phyloP scores from a whole-genome alignment of 2,329 filamentous ascomycete genomes.

The Stagonosporopsis vannaccii region DNA sequence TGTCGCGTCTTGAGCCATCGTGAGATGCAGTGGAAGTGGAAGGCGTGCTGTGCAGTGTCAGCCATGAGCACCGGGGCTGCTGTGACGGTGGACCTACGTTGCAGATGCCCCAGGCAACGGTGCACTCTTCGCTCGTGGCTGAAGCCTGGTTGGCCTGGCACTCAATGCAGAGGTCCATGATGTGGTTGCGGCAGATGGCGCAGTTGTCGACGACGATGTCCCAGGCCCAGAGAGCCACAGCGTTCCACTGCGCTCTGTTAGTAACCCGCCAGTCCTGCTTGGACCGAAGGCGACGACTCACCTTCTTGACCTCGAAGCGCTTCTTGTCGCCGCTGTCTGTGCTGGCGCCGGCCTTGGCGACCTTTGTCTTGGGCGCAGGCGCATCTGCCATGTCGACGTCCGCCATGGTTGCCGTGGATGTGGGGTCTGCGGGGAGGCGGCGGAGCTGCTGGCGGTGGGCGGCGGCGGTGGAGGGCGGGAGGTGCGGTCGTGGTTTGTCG shows the following conservation, averaged over 20 bases:
- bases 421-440: constrained; percentile 26
- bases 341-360: constrained; percentile 60
- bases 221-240: constrained; percentile 98
- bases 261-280: constrained; percentile 12
- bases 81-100: constrained; percentile 71
- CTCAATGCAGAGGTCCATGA: constrained; percentile 99
- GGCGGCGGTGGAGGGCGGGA: neutral
- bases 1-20: constrained; percentile 99
- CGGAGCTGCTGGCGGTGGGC: neutral
- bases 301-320: constrained; percentile 99
- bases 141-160: constrained; percentile 99
- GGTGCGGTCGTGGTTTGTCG: neutral
- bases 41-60: constrained; percentile 78
- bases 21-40: constrained; percentile 99
- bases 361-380: constrained; percentile 62
- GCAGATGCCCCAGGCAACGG: constrained; percentile 98
- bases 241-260: constrained; percentile 79
- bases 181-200: constrained; percentile 98
- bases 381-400: constrained; percentile 98
- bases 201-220: constrained; percentile 99
- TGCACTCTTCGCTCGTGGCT: constrained; percentile 96
- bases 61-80: constrained; percentile 19
- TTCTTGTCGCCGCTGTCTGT: constrained; percentile 73
- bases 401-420: constrained; percentile 68
- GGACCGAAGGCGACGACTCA: constrained; percentile 50